Evolutionary conservation across 176 grass and related monocot genomes (phyloP).

Genomic region (sorghum (Sorghum bicolor)): Sorghum_bicolor_NCBIv3 NC_012870.2:3314501-3315000

Average conservation of each 20-base stretch:
- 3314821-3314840: slow-evolving; percentile 82
- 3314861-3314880: slow-evolving; percentile 81
- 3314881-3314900: slow-evolving; percentile 78
- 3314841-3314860: slow-evolving; percentile 68
- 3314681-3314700: slow-evolving; percentile 95
- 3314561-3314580: slow-evolving; percentile 80
- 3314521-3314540: slow-evolving; percentile 93
- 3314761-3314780: slow-evolving; percentile 79
- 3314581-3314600: slow-evolving; percentile 78
- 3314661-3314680: slow-evolving; percentile 81
- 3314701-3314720: slow-evolving; percentile 91
- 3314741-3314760: slow-evolving; percentile 88
- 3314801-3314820: slow-evolving; percentile 88
- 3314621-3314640: slow-evolving; percentile 91
- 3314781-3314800: slow-evolving; percentile 70
- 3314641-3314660: slow-evolving; percentile 75
- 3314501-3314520: slow-evolving; percentile 93
- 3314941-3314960: slow-evolving; percentile 71
- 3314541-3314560: slow-evolving; percentile 88
- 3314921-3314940: slow-evolving; percentile 78
- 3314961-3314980: slow-evolving; percentile 19
- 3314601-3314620: slow-evolving; percentile 74
- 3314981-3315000: slow-evolving; percentile 66
- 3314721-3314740: slow-evolving; percentile 92
- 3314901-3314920: slow-evolving; percentile 76